Evolutionary conservation across 164 flowering plant species (phyloP), one percentile per base, ranked within the genome.

Genomic region (Dillenia turbinata): DNA sequence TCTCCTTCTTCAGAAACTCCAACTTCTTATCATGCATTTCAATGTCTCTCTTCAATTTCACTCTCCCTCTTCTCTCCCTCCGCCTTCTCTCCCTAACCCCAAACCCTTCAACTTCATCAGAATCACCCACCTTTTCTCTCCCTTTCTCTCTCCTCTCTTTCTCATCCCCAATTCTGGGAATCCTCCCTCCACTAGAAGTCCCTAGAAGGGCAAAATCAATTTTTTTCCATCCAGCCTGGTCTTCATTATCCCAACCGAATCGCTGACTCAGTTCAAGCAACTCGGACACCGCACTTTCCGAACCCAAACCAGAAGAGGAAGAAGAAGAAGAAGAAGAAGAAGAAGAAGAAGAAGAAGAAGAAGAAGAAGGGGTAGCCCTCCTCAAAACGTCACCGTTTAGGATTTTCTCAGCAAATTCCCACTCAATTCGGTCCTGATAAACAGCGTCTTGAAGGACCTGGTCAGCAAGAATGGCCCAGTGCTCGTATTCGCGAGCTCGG

Each of bases 241-340:
- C 84, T 2, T 81, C 87, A 44, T 77, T 76, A 59, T 92, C 90
- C 97, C 97, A 89, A 19, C 90, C 89, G 44, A 87, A 89, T 55
- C 88, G 75, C 70, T 85, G 77, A 22, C 87, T 79, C 9, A 88
- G 67, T 50, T 88, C 89, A 58, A 81, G 53, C 78, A 91, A 60
- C 60, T 71, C 79, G 4, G 79, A 64, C 16, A 78, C 88, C 8
- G 80, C 60, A 45, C 40, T 56, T 8, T 40, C 66, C 4, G 57
- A 24, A 0, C 69, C 55, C 14, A 26, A 9, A 12, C 24, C 60
- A 17, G 47, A 1, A 7, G 19, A 43, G 2, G 56, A 24, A 19
- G 22, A 19, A 19, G 1, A 1, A 1, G 22, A 19, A 19, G 22
- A 1, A 7, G 19, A 43, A 3, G 56, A 24, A 19, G 22, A 19